phyloP scores from a whole-genome alignment of 2,329 filamentous ascomycete species.

The Diaporthe ampelina region DNA sequence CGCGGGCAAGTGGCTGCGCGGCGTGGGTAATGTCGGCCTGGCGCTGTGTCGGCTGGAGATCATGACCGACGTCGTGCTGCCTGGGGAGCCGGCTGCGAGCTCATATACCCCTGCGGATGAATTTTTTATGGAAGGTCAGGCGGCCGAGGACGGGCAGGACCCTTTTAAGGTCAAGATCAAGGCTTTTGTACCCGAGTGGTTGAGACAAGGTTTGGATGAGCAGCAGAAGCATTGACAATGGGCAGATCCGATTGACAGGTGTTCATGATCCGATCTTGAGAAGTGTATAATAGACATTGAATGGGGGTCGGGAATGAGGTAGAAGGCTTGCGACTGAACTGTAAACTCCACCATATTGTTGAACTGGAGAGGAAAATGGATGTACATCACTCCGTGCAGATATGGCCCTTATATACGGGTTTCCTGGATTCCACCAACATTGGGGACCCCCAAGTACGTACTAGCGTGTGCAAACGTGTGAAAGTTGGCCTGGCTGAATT shows the following conservation, averaged over 20 bases:
- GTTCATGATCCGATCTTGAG: neutral
- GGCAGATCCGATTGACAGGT: constrained; percentile 33
- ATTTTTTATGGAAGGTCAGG: constrained; percentile 66
- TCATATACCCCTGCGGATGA: constrained; percentile 73
- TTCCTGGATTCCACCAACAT: no score
- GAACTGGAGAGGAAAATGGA: no score
- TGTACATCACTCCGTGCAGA: no score
- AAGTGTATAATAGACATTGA: neutral
- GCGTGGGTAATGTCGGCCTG: constrained; percentile 88
- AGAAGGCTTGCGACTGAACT: neutral
- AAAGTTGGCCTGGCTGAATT: neutral
- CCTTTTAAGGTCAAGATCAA: constrained; percentile 73
- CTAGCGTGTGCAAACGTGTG: neutral
- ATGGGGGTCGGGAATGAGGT: neutral
- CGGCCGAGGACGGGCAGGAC: constrained; percentile 56
- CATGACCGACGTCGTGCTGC: constrained; percentile 86
- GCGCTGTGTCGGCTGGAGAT: constrained; percentile 89
- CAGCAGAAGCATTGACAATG: constrained; percentile 28
- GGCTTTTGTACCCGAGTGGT: constrained; percentile 89
- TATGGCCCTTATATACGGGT: no score
- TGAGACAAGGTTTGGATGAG: constrained; percentile 59
- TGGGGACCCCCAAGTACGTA: neutral
- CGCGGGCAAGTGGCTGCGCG: constrained; percentile 84
- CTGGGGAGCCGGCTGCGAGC: constrained; percentile 75
- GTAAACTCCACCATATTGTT: neutral